phyloP scores from a whole-genome alignment of 2,329 filamentous ascomycete genomes.

The Scopulariopsis brevicaulis region DNA sequence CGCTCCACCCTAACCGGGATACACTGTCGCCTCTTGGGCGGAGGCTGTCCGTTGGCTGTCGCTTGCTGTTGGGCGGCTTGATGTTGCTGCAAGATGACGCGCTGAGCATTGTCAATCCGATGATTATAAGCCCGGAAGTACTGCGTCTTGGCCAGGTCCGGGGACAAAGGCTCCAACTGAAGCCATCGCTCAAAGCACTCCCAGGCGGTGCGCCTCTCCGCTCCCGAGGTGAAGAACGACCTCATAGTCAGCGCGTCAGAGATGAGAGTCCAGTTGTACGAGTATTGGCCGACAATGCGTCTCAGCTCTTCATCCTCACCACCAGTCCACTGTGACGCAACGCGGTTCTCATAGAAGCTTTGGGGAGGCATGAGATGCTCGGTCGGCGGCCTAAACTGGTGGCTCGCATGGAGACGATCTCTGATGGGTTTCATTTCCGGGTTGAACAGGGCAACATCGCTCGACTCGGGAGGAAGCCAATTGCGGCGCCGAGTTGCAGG shows the following conservation, averaged over 20 bases:
- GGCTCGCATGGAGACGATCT: constrained; percentile 79
- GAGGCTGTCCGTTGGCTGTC: neutral
- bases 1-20: constrained; percentile 78
- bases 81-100: constrained; percentile 40
- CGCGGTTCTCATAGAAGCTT: constrained; percentile 79
- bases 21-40: constrained; percentile 51
- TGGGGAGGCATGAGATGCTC: constrained; percentile 86
- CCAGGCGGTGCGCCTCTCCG: constrained; percentile 89
- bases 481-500: constrained; percentile 13
- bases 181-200: constrained; percentile 99
- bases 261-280: constrained; percentile 96
- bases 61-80: constrained; percentile 17
- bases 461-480: constrained; percentile 55
- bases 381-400: constrained; percentile 86
- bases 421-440: constrained; percentile 82
- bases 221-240: constrained; percentile 71
- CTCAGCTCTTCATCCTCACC: constrained; percentile 86
- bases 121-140: constrained; percentile 72
- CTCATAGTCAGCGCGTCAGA: constrained; percentile 65
- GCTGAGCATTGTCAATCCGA: constrained; percentile 48
- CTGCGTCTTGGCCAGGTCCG: constrained; percentile 88
- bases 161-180: constrained; percentile 76
- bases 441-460: constrained; percentile 76
- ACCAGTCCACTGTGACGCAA: constrained; percentile 82
- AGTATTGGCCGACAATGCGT: constrained; percentile 76